Conservation (phyloP, 768 basidiomycete species). For the Lactarius hatsudake region DNA sequence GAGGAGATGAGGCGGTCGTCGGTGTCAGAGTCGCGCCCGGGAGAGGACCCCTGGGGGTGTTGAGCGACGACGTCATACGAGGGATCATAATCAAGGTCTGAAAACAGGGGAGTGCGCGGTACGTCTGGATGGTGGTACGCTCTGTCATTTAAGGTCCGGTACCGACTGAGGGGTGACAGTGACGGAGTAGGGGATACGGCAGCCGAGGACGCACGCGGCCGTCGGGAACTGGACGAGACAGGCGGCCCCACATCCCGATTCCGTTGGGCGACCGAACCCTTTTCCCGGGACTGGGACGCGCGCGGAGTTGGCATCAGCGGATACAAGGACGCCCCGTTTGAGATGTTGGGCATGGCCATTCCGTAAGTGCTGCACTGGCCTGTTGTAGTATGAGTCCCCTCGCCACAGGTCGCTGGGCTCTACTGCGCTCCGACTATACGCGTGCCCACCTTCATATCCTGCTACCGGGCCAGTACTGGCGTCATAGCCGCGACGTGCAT, state of each 20-base stretch:
- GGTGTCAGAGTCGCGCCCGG: neutral
- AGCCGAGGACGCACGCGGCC: neutral
- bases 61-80: neutral
- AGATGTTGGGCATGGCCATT: neutral
- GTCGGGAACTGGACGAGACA: neutral
- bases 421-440: neutral
- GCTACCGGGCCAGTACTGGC: neutral
- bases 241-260: neutral
- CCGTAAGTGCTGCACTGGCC: neutral
- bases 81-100: neutral
- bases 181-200: neutral
- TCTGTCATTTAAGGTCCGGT: conserved; percentile 16
- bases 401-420: neutral
- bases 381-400: neutral
- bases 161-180: neutral
- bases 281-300: neutral
- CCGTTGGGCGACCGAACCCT: neutral
- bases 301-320: neutral
- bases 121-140: conserved; percentile 22
- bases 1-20: neutral
- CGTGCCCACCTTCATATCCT: neutral
- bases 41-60: neutral
- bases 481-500: neutral
- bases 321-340: neutral
- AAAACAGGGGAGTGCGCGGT: conserved; percentile 14